Conservation (phyloP, 2,329 filamentous ascomycete species). For the Neofusicoccum sp. region DNA sequence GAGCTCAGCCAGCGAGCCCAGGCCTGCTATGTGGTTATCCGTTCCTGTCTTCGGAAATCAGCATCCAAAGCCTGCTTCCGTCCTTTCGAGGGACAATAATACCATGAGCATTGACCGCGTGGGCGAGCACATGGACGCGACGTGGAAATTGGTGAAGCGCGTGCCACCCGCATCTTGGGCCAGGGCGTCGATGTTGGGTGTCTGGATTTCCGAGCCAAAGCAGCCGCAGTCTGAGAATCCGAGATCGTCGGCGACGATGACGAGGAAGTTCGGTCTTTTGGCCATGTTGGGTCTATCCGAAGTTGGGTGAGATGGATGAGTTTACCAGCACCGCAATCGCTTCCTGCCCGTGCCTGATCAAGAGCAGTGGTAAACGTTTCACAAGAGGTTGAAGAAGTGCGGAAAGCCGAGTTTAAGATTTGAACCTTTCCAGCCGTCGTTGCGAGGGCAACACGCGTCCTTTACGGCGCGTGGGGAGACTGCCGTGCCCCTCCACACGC, state of each 20-base stretch:
- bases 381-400: neutral
- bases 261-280: constrained; percentile 57
- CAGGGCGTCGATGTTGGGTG: constrained; percentile 57
- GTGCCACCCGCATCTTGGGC: constrained; percentile 46
- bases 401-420: neutral
- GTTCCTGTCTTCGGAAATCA: constrained; percentile 50
- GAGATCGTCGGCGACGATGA: constrained; percentile 60
- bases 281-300: neutral
- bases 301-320: no score
- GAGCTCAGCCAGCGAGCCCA: constrained; percentile 46
- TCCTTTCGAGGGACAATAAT: constrained; percentile 26
- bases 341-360: no score
- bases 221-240: constrained; percentile 59
- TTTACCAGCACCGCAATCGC: no score
- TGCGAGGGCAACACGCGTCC: neutral
- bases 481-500: neutral
- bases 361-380: neutral
- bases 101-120: constrained; percentile 63
- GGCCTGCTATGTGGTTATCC: constrained; percentile 58
- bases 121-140: constrained; percentile 63
- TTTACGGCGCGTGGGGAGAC: neutral
- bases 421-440: neutral
- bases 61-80: constrained; percentile 18
- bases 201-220: constrained; percentile 61
- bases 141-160: constrained; percentile 64